These are phyloP conservation scores for Pittosporum tobira DNA, from an alignment of 129 eudicot species.

Conservation along the genomic window DNA sequence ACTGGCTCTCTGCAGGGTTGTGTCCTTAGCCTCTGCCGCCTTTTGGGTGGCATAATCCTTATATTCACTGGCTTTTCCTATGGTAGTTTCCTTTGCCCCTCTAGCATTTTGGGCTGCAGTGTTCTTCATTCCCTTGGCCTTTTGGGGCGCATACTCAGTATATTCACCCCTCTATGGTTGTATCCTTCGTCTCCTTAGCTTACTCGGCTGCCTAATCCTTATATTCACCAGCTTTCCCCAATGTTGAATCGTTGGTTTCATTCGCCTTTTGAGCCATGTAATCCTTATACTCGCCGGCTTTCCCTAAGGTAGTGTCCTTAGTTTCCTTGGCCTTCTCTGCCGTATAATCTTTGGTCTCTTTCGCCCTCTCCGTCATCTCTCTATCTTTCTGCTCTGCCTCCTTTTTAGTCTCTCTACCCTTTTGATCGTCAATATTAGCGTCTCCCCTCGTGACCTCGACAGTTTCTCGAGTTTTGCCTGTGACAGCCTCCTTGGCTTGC, in stretches of 20 bases:
- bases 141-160: slow-evolving; percentile 5
- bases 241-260: slow-evolving; percentile 3
- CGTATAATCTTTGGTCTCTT: slow-evolving; percentile 11
- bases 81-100: slow-evolving; percentile 11
- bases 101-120: slow-evolving; percentile 14
- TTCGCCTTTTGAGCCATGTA: too few species aligned
- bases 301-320: too few species aligned
- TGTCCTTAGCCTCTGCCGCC: slow-evolving; percentile 18
- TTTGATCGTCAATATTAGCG: slow-evolving; percentile 18
- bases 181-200: too few species aligned
- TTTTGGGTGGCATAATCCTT: slow-evolving; percentile 17
- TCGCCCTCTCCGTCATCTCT: slow-evolving; percentile 8
- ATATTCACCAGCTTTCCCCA: too few species aligned
- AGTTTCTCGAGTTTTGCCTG: slow-evolving; percentile 40
- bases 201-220: slow-evolving; percentile 14
- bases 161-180: too few species aligned
- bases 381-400: slow-evolving; percentile 9
- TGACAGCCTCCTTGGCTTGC: slow-evolving; percentile 51
- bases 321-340: slow-evolving; percentile 16
- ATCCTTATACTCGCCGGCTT: too few species aligned
- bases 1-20: slow-evolving; percentile 24
- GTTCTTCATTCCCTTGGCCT: slow-evolving; percentile 9
- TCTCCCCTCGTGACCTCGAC: slow-evolving; percentile 18
- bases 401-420: slow-evolving; percentile 5
- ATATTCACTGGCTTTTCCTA: slow-evolving; percentile 15